These are phyloP conservation scores for Sarocladium brachiariae DNA, from an alignment of 2,329 filamentous ascomycete genomes.

Conservation along the genomic window DNA sequence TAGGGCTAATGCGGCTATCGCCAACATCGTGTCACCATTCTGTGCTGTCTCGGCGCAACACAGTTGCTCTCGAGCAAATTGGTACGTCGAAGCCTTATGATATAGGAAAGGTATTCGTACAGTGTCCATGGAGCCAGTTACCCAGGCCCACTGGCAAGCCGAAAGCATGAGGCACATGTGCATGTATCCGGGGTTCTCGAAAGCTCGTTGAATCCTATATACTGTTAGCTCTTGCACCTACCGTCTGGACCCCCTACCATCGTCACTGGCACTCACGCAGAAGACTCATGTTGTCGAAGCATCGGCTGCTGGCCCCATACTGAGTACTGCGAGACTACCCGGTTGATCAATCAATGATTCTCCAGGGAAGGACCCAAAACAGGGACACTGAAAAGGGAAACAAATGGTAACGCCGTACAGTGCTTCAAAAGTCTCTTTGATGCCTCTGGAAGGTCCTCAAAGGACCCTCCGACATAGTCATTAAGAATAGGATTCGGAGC, in stretches of 20 bases:
- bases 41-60: conserved; percentile 28
- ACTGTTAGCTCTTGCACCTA: background rate
- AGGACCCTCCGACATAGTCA: conserved; percentile 25
- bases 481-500: conserved; percentile 15
- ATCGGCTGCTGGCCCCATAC: conserved; percentile 34
- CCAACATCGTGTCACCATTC: conserved; percentile 35
- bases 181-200: conserved; percentile 37
- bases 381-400: too few relatives aligned
- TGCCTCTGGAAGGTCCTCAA: conserved; percentile 23
- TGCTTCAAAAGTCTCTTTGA: conserved; percentile 24
- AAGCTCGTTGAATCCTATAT: conserved; percentile 34
- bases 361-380: too few relatives aligned
- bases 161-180: conserved; percentile 38
- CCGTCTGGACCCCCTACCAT: background rate
- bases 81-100: conserved; percentile 39
- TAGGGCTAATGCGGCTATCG: conserved; percentile 36
- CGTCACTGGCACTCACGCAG: conserved; percentile 19
- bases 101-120: conserved; percentile 38
- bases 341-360: conserved; percentile 13
- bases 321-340: conserved; percentile 32
- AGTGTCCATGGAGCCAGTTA: conserved; percentile 36
- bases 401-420: conserved; percentile 16
- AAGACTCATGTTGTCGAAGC: conserved; percentile 26
- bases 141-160: conserved; percentile 39
- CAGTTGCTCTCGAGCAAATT: conserved; percentile 37